Conservation (phyloP, 179 eudicot genomes). For the Gypsophila paniculata region DNA sequence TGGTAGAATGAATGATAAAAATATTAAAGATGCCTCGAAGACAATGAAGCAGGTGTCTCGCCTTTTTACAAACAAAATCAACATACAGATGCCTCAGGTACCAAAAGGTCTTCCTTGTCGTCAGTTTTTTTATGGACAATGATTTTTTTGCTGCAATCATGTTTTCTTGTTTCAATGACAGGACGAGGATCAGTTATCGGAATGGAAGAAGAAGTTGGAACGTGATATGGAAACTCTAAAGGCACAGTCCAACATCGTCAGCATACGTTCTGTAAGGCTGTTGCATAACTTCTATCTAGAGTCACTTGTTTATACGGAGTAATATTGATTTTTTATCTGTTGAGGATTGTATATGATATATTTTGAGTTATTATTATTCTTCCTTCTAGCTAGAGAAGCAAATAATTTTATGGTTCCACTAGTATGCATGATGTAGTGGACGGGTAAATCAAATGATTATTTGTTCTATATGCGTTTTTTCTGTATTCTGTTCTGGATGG, state of each 20-base stretch:
- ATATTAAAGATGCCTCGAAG: slow-evolving; percentile 65
- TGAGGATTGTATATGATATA: not conserved
- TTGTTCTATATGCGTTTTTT: not conserved
- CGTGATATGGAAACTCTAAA: slow-evolving; percentile 80
- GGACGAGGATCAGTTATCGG: slow-evolving; percentile 72
- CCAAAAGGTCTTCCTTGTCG: not conserved
- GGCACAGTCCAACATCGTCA: slow-evolving; percentile 63
- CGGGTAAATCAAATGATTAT: not conserved
- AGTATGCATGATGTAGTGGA: too few relatives aligned
- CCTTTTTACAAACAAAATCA: slow-evolving; percentile 85
- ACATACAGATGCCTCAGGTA: slow-evolving; percentile 91
- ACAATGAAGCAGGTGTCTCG: slow-evolving; percentile 74
- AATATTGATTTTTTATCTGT: not conserved
- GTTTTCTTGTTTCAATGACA: slow-evolving; percentile 14
- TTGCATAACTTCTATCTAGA: not conserved
- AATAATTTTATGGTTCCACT: not conserved
- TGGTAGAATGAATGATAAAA: slow-evolving; percentile 71
- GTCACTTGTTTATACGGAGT: not conserved
- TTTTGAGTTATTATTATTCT: not conserved
- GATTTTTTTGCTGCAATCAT: not conserved
- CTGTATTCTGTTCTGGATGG: not conserved
- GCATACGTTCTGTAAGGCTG: slow-evolving; percentile 64
- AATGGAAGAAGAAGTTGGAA: slow-evolving; percentile 89
- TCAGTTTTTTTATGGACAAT: not conserved
- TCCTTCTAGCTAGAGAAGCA: not conserved